Evolutionary conservation across 108 stramenopile genomes (phyloP), one percentile per base, ranked within the genome.

Genomic region (Nitzschia putrida): DNA sequence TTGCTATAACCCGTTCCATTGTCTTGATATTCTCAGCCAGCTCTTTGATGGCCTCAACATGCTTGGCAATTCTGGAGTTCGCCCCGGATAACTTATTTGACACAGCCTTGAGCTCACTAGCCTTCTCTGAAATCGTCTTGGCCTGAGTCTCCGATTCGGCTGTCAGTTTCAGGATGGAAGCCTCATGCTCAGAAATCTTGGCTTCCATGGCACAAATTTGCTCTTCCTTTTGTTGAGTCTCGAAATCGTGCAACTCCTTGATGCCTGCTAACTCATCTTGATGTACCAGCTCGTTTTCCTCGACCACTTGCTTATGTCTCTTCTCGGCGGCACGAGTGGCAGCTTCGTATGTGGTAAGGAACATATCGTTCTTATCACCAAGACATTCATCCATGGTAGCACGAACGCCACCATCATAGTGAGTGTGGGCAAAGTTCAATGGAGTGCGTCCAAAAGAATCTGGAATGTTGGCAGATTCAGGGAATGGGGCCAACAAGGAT

Each of bases 401-500:
- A 4, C 61, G 42, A 23, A 47, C 10, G 0, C 2, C 44, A 2
- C 18, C 38, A 43, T 63, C 44, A 0, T 23, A 10, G 18, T 40
- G 66, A 24, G 39, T 74, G 18, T 44, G 54, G 44, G 74, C 74
- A 25, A 56, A 68, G 66, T 74, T 66, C 26, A 74, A 43, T 7
- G 74, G 74, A 29, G 64, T 50, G 9, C 47, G 39, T 7, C 59
- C 66, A 24, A 50, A 58, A 26, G 55, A 16, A 54, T 88, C 86
- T 69, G 68, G 64, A 49, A 66, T 58, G 45, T 64, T 53, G 0
- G 80, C 70, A 12, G 72, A 80, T 41, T 71, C 69, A 8, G 86
- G 83, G 49, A 79, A 69, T 0, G 82, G 69, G 18, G 61, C 61
- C 43, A 88, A 56, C 26, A 88, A 64, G n/a, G 52, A 14, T 24